Base-by-base conservation (phyloP, 2,329 filamentous ascomycete genomes). In the Cladorrhinum sp. region DNA sequence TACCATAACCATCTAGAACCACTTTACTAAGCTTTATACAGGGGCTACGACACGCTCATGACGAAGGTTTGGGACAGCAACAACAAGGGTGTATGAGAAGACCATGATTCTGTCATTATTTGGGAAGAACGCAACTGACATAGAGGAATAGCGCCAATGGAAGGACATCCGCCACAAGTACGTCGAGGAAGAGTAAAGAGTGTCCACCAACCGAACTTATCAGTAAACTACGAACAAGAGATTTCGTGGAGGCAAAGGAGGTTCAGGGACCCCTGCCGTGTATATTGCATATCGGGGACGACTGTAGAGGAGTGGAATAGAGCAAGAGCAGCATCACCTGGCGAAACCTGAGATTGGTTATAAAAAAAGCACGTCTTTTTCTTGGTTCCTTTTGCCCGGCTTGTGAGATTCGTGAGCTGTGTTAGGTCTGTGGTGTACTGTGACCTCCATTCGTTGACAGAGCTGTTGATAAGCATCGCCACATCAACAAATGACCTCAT, bases 161-260 rank as follows among this genome's bases (percentile, higher is more conserved):
- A 97, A 97, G 85, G 95, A 99, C 77, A 97, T 99, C 82, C 93
- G 96, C 81, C 81, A 88, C 77, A 88, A 85, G 78, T 99, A 96
- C 78, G 77, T 96, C 72, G 79, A 90, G 78, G 87, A 87, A 67
- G 85, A 88, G 65, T 87, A 88, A 72, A 76, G 79, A 36, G 52
- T 51, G n/a, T 27, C 50, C 27, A 50, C 41, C 24, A 23, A 50
- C 16, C 41, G 50, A 24, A 29, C 49, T 5, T 41, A 50, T 52
- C 12, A 24, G 24, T 16, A n/a, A 27, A 53, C 48, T 22, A 52
- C 50, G n/a, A 25, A 20, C 50, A 59, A 61, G 38, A 29, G 10
- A 36, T 20, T 53, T 29, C 5, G 41, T 58, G 45, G 57, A 45
- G 50, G 23, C 52, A 23, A 45, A 45, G 58, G 20, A 45, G 29